Evolutionary conservation across 306 rosid genomes (phyloP), one percentile per base, ranked within the genome.

Genomic region (Rosa multiflora): DNA sequence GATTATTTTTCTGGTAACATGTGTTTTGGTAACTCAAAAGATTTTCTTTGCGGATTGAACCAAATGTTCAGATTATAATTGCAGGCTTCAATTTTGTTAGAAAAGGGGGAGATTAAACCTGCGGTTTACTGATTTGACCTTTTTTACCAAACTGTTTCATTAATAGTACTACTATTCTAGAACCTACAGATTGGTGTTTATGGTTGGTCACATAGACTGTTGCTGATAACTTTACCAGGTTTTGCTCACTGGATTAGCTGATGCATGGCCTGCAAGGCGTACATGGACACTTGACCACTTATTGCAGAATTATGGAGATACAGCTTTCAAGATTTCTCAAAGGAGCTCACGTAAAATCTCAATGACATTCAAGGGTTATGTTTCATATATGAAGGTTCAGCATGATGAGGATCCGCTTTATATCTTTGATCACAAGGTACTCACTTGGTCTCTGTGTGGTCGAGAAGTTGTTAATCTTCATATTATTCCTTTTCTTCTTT

Each of bases 361-460:
- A 55, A 93, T 95, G 96, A 93, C 88, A 83, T 84, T 95, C 81
- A 85, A 95, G 80, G 96, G 91, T 83, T 95, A 93, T 90, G 91
- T 80, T 53, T 81, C 91, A n/a, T 95, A 95, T 87, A 84, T 85
- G 86, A 76, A 90, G 76, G 83, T 84, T 87, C 99, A 95, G 85
- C 93, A 87, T 20, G 98, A 95, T 82, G 99, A 95, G 87, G 99
- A 95, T 87, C 99, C 99, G 43, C 85, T 95, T 10, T 95, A 95
- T 91, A 89, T 95, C 84, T 95, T 95, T 82, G 97, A 95, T 79
- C 97, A 93, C 82, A 93, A 95, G 98, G 99, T 91, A 62, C 73
- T 72, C 82, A 29, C 42, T 66, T 77, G 68, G 62, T 75, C 29
- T 75, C n/a, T 42, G 13, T 42, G 8, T 74, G 21, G 70, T 6